Evolutionary conservation across 768 basidiomycete genomes (phyloP).

Genomic region (Boletus reticulatus): DNA sequence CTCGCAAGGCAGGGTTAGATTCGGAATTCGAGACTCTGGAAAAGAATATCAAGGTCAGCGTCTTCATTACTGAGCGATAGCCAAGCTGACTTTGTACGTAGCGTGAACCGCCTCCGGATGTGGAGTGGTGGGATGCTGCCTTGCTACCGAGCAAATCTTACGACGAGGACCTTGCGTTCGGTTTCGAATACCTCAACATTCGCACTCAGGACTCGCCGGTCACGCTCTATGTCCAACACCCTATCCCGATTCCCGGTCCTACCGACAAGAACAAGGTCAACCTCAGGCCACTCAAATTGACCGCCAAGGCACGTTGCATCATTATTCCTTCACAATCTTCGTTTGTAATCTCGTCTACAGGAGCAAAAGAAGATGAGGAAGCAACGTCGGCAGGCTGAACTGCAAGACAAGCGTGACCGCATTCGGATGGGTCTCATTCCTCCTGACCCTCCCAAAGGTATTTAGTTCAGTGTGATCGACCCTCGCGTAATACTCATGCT

Average conservation of each 20-base stretch:
- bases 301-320: conserved; percentile 61
- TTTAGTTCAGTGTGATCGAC: conserved; percentile 1
- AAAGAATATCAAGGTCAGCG: conserved; percentile 77
- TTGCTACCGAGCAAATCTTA: conserved; percentile 81
- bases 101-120: conserved; percentile 82
- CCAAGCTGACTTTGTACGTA: conserved; percentile 29
- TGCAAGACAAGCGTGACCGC: conserved; percentile 93
- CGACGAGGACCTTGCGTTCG: conserved; percentile 58
- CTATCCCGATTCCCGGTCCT: conserved; percentile 92
- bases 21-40: conserved; percentile 90
- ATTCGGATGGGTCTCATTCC: conserved; percentile 95
- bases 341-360: conserved; percentile 28
- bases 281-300: conserved; percentile 88
- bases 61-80: background rate
- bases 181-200: conserved; percentile 60
- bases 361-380: conserved; percentile 98
- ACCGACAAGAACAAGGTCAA: conserved; percentile 77
- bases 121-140: conserved; percentile 97
- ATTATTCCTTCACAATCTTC: background rate
- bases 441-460: conserved; percentile 93
- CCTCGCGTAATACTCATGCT: background rate
- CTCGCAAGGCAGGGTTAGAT: conserved; percentile 91
- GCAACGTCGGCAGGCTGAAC: conserved; percentile 78
- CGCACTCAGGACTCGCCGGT: conserved; percentile 70
- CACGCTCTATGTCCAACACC: conserved; percentile 92